These are phyloP conservation scores for Coccomyxa subellipsoidea DNA, from an alignment of 163 green algal species.

Conservation along the genomic window DNA sequence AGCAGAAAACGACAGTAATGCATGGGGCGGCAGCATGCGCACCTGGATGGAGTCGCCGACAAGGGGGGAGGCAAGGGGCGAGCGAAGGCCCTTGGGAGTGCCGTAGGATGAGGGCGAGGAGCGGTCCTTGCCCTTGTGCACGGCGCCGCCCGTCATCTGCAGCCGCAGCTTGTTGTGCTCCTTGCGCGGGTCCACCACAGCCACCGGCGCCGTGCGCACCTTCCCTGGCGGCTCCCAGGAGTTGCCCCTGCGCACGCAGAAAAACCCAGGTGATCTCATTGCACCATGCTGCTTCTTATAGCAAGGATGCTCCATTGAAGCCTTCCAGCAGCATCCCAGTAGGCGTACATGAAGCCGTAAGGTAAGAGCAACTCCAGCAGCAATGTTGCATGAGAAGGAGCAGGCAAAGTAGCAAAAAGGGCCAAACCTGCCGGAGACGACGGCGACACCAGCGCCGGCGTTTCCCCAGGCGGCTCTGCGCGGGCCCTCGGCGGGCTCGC, in stretches of 20 bases:
- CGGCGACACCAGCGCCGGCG: not conserved
- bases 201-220: slow-evolving; percentile 1
- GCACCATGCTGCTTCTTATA: not conserved
- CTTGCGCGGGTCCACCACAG: not conserved
- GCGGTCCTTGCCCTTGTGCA: slow-evolving; percentile 1
- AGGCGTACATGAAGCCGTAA: not conserved
- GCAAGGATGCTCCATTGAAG: not conserved
- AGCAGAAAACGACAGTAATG: not conserved
- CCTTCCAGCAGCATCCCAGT: not conserved
- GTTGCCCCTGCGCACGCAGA: not conserved
- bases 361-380: too few species aligned
- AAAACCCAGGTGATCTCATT: too few species aligned
- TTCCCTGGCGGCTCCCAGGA: not conserved
- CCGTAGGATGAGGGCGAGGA: slow-evolving; percentile 35
- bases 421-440: slow-evolving; percentile 3
- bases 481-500: not conserved
- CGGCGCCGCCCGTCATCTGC: not conserved
- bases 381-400: not conserved
- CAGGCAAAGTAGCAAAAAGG: not conserved
- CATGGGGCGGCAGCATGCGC: not conserved
- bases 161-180: slow-evolving; percentile 21
- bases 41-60: slow-evolving; percentile 33
- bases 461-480: not conserved
- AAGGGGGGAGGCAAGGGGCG: slow-evolving; percentile 28
- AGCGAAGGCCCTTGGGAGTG: slow-evolving; percentile 40